These are phyloP conservation scores for Syncephalastrum monosporum DNA, from an alignment of 371 early-diverging fungal genomes.

Conservation along the genomic window DNA sequence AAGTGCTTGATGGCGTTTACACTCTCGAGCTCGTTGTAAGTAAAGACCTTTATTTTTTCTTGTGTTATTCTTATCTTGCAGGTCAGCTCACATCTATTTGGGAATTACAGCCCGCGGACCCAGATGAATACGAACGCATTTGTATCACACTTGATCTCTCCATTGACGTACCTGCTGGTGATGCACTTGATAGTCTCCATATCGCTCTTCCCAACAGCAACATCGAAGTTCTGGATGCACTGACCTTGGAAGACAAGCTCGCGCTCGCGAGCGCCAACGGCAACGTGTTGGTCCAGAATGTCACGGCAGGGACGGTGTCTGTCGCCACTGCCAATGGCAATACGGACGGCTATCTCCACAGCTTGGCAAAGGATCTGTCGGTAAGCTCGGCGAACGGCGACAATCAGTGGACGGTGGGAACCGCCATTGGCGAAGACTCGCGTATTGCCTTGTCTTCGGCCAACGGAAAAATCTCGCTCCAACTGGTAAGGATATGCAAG, in stretches of 20 bases:
- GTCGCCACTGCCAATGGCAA: not conserved
- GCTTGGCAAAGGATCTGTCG: not conserved
- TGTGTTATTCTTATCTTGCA: no score
- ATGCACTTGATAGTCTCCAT: not conserved
- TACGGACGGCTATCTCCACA: not conserved
- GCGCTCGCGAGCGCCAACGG: conserved; percentile 5
- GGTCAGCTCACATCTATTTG: not conserved
- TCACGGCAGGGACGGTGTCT: not conserved
- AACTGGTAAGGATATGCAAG: no score
- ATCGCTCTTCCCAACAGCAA: not conserved
- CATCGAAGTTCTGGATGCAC: not conserved
- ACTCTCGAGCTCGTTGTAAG: no score
- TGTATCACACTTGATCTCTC: not conserved
- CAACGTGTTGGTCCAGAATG: not conserved
- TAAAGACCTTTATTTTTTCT: no score
- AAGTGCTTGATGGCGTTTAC: no score
- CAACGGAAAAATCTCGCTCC: no score
- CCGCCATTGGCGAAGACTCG: not conserved
- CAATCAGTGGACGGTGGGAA: not conserved
- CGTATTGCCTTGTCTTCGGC: no score
- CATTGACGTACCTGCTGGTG: not conserved
- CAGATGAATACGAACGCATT: not conserved
- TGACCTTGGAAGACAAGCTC: not conserved
- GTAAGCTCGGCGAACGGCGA: not conserved
- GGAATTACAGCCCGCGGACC: not conserved